Evolutionary conservation across 768 basidiomycete species (phyloP).

Genomic region (Rickenella mellea): DNA sequence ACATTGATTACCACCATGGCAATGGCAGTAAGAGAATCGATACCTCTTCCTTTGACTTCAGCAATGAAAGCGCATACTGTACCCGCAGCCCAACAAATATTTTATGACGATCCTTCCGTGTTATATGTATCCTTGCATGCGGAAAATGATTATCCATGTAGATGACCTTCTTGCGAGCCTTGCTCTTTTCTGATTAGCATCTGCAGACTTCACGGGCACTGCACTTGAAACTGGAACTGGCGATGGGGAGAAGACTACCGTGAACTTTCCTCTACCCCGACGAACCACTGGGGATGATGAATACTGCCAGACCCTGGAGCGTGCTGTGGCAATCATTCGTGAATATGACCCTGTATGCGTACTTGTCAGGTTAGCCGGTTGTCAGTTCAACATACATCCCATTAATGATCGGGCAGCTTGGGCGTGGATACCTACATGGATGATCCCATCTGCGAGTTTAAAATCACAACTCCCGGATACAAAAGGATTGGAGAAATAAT

Average conservation of each 20-base stretch:
- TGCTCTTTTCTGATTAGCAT: background rate
- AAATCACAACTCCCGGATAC: conserved; percentile 18
- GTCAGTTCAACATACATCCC: background rate
- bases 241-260: conserved; percentile 14
- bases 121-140: conserved; percentile 24
- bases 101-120: conserved; percentile 20
- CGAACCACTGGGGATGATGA: conserved; percentile 15
- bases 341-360: conserved; percentile 14
- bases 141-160: conserved; percentile 23
- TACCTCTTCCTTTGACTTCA: background rate
- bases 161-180: background rate
- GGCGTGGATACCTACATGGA: conserved; percentile 24
- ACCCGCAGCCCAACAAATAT: conserved; percentile 18
- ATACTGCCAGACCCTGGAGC: conserved; percentile 15
- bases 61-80: background rate
- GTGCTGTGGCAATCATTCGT: conserved; percentile 11
- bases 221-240: conserved; percentile 16
- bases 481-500: conserved; percentile 16
- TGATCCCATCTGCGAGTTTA: conserved; percentile 22
- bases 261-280: conserved; percentile 21
- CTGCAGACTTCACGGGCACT: conserved; percentile 21
- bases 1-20: conserved; percentile 29
- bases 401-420: conserved; percentile 12
- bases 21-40: conserved; percentile 17
- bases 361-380: conserved; percentile 17